Conservation (phyloP, 257 asterid species). For the Nyctanthes arbortristis region DNA sequence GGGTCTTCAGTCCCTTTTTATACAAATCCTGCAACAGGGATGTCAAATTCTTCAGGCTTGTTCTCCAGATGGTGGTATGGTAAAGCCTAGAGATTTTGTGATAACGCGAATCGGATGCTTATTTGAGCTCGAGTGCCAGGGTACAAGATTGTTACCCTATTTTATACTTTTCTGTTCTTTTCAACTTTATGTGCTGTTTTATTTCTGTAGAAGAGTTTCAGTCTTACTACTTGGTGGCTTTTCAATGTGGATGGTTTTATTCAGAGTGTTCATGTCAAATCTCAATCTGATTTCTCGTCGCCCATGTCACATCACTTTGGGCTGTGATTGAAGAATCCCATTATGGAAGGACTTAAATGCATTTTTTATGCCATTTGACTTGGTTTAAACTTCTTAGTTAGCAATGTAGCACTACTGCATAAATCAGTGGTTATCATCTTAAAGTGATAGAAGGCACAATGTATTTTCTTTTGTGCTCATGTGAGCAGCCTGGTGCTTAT, state of each 20-base stretch:
- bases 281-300: conserved; percentile 12
- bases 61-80: conserved; percentile 64
- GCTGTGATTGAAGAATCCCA: conserved; percentile 10
- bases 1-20: conserved; percentile 93
- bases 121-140: conserved; percentile 98
- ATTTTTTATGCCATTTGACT: neutral
- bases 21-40: conserved; percentile 96
- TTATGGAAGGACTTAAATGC: conserved; percentile 1
- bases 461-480: conserved; percentile 5
- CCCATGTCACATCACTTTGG: neutral
- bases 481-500: neutral
- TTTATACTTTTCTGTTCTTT: conserved; percentile 13
- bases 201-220: neutral
- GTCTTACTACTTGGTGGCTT: neutral
- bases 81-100: conserved; percentile 91
- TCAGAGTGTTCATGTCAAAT: neutral
- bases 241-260: neutral
- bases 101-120: conserved; percentile 93
- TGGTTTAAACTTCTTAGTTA: neutral
- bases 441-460: neutral
- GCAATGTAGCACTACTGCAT: neutral
- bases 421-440: neutral
- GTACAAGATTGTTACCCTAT: conserved; percentile 34
- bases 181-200: conserved; percentile 6
- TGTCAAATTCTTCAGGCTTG: conserved; percentile 96